Evolutionary conservation across 1,284 basidiomycete genomes (phyloP), one percentile per base, ranked within the genome.

Genomic region (Ceratobasidium sp.): DNA sequence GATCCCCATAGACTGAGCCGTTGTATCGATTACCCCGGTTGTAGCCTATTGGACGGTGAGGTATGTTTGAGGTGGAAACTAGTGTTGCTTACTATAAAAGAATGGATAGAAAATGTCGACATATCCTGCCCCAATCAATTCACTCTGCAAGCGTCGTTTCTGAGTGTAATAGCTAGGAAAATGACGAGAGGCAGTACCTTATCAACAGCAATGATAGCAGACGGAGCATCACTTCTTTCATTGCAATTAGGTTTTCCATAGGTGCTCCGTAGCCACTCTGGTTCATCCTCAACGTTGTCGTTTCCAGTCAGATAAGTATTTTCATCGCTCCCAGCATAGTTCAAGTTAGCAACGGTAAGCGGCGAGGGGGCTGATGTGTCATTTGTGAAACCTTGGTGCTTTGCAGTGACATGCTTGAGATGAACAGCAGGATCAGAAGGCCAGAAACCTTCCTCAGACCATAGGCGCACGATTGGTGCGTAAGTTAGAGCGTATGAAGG

Each of bases 41-140:
- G 73, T 76, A 82, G 1, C 79, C 72, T 73, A 43, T 66, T 41
- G n/a, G 52, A 38, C 14, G 11, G 16, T 57, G 61, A 57, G n/a
- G 32, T 35, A 18, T 13, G 21, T 21, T 13, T 62, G 57, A 11
- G n/a, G 11, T 50, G 18, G 26, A 50, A 9, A n/a, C 8, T 26
- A 50, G n/a, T 41, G 30, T 30, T 41, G 50, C 54, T 11, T 30
- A 67, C 46, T 63, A 44, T 66, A 62, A 50, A 59, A 73, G 44
- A 66, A 63, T 32, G 61, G 61, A 77, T 82, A 83, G 78, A 83
- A 83, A 57, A 80, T 81, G 44, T 82, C 82, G 5, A 81, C 76
- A 55, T 82, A 79, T 6, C 79, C 80, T 8, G 79, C 80, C 1
- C 78, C 80, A 9, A 78, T 38, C 28, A 67, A 30, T 23, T 57